Base-by-base conservation (phyloP, 306 rosid species). In the Lathyrus oleraceus region DNA sequence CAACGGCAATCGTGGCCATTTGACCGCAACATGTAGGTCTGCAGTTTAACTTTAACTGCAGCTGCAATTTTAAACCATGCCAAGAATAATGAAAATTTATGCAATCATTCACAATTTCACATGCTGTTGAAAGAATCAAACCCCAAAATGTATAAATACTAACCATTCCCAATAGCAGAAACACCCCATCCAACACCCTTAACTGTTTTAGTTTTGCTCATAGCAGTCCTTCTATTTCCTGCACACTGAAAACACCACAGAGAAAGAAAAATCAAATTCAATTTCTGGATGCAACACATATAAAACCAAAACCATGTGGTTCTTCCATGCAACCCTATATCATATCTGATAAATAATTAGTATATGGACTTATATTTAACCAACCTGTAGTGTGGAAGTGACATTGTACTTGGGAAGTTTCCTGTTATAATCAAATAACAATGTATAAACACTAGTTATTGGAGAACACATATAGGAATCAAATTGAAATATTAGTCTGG, bases 141-240 rank as follows among this genome's bases (percentile, higher is more conserved):
- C 63, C 59, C 30, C 57, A 25, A 70, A 70, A 65, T n/a, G 10
- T 21, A 52, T 66, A 68, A 17, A 4, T 38, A 62, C 85, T 52
- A 75, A 93, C 97, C 98, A 73, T 93, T 93, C 79, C 97, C 98
- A 62, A 93, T 59, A 61, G 98, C 97, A 62, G 98, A 90, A 72
- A 88, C 89, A 75, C 71, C 95, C 98, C 98, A 94, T 23, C 98
- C 98, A 71, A 90, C 97, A 56, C 97, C 97, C 79, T 68, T 88
- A 60, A 90, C 96, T 13, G 82, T 78, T 82, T 66, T 86, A 75
- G 80, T 82, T 63, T 85, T 80, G 87, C 98, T 94, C 98, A 94
- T 94, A 30, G 96, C 96, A 13, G 96, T 94, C 85, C 98, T 87
- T 79, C 98, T 73, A 58, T 94, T 94, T 65, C 98, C 98, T 19